Evolutionary conservation across 768 basidiomycete genomes (phyloP), one percentile per base, ranked within the genome.

Genomic region (Hortiboletus campestris): DNA sequence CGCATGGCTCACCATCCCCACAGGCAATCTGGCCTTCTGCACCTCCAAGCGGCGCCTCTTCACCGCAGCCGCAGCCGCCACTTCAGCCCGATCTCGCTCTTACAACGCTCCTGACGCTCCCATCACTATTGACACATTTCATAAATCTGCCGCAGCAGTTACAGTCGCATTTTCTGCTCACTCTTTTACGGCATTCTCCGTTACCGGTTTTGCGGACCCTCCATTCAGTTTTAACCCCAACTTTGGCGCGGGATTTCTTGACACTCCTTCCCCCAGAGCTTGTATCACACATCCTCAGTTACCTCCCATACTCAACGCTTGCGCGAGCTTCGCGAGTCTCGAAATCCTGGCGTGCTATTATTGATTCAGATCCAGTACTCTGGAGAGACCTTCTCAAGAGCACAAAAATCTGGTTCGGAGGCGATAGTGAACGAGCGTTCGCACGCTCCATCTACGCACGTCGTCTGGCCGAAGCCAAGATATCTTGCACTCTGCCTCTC

Each of bases 131-230:
- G 14, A 72, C 81, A 8, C 89, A 94, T 60, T 98, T 94, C 74
- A 84, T 84, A 29, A 78, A 72, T 51, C 79, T 98, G 25, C 93
- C 95, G 1, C 78, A 88, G 11, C 79, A 84, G 9, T 76, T 98
- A 13, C 96, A 98, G 74, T 94, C 94, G 6, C 94, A 98, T 71
- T 85, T 97, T 65, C 83, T 98, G 51, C 85, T 98, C 63, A 93
- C 93, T 25, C 84, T 98, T 55, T 78, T 99, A 32, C 88, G 94
- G 56, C 92, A 95, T 64, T 93, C 94, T 6, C 87, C 94, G 3
- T 82, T 96, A 19, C 87, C 93, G 5, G 96, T 98, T 36, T 80
- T 99, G 28, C 89, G 96, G 49, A 90, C 89, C 1, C 74, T 98
- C 16, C 88, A 95, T 66, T 86, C 88, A 35, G 89, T 98, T 63